Base-by-base conservation (phyloP, 768 basidiomycete species). In the Gautieria morchelliformis region DNA sequence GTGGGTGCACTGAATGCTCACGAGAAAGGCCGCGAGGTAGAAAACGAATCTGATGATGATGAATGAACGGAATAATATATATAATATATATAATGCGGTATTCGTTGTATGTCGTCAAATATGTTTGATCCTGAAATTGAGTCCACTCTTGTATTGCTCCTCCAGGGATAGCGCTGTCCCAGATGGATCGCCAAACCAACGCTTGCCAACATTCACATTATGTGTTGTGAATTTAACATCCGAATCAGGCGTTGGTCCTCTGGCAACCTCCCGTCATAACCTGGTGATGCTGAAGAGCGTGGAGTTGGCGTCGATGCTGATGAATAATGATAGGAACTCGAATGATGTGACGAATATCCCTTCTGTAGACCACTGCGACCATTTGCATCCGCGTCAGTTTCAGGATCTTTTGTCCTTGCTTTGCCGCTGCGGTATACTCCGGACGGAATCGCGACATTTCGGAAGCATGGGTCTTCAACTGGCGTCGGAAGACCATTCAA, bases 1-100 rank as follows among this genome's bases (percentile, higher is more conserved):
- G 73, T 90, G 20, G 89, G 87, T 33, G 88, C 89, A 33, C 89
- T 93, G 84, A 85, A 80, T 40, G 89, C 88, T 1, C 80, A 89
- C 65, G 83, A 84, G 65, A 72, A 73, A 58, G 75, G 74, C 41
- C 78, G 78, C 58, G 77, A 79, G 33, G 30, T 22, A 5, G 76
- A 79, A 30, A 82, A 80, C 52, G 67, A 74, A 44, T 83, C 78
- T 55, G 83, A 85, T 66, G 85, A 87, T 53, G 81, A 87, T 53
- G 81, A 84, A 59, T 79, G 69, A 73, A 48, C 11, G 30, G n/a
- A 40, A 39, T 42, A 58, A 30, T 27, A 27, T 27, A 27, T 27
- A 27, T 27, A 45, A 41, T 50, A 45, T 49, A 52, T 56, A 39
- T 59, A 46, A 27, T 27, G 27, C 27, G 59, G 17, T 61, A 52